phyloP scores from a whole-genome alignment of 345 rosid species.

The Eucalyptus lansdowneana region DNA sequence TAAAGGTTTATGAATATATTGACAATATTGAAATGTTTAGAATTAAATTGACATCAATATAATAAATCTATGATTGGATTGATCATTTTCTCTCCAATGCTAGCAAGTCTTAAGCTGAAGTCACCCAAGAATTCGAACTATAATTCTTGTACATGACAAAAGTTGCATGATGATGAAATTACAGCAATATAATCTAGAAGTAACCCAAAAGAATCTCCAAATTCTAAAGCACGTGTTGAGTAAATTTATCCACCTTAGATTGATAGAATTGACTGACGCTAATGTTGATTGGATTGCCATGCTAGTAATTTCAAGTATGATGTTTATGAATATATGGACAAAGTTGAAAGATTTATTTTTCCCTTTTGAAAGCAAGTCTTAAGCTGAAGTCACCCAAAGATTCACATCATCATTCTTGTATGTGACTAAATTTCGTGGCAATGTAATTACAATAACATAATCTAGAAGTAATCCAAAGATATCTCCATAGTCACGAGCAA shows the following conservation, averaged over 20 bases:
- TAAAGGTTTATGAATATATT: neutral
- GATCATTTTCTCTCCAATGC: neutral
- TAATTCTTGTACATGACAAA: neutral
- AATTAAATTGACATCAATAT: neutral
- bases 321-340: neutral
- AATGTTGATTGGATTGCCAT: no score
- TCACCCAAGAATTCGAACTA: neutral
- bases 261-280: neutral
- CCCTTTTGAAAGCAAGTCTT: neutral
- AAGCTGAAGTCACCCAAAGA: neutral
- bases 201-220: neutral
- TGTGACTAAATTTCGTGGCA: neutral
- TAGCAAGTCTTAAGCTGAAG: neutral
- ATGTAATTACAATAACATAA: neutral
- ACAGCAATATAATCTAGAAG: neutral
- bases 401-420: neutral
- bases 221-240: neutral
- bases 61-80: neutral
- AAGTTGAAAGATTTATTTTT: neutral
- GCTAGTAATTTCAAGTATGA: neutral
- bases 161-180: neutral
- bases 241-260: no score
- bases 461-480: neutral
- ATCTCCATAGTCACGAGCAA: neutral
- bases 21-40: neutral